Base-by-base conservation (phyloP, 2,329 filamentous ascomycete genomes). In the Pseudogymnoascus sp. region DNA sequence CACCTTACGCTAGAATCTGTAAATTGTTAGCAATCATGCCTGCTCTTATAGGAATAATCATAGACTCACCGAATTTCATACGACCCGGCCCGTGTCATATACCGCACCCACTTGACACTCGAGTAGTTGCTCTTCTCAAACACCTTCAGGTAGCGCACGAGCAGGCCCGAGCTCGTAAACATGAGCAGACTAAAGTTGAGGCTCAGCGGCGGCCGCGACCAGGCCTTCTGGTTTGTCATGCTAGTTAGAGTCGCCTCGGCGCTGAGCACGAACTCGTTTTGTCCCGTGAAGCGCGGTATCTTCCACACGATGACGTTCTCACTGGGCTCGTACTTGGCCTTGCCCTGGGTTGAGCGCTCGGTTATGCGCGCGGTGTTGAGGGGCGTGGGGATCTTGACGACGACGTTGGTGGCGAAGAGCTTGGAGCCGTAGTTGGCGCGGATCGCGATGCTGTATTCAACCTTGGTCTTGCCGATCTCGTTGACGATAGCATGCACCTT, bases 81-180 rank as follows among this genome's bases (percentile, higher is more conserved):
- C 74, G 91, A 96, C 26, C 94, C 94, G 13, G 92, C 94, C 66
- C 92, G 85, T 15, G 94, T 99, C 94, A 99, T 97, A 74, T 99
- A 99, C 67, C 94, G 80, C 67, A 99, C 94, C 94, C 94, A 99
- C 75, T 99, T 99, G 56, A 99, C 94, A 71, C 91, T 96, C 64
- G 89, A 95, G 73, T 99, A 99, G 74, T 97, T 97, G 74, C 84
- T 94, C 84, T 99, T 99, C 77, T 99, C 94, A 76, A 99, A 99
- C 1, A 99, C 94, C 76, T 99, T 99, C 61, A 99, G 76, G 73
- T 99, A 99, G 57, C 95, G 80, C 61, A 99, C 94, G 65, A 99
- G 72, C 70, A 99, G 72, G 0, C 94, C 94, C 0, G 89, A 95
- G 71, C 90, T 96, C 18, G 94, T 99, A 71, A 99, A 99, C 95